Evolutionary conservation across 2,329 filamentous ascomycete genomes (phyloP).

Genomic region (Coleophoma eucalyptorum): DNA sequence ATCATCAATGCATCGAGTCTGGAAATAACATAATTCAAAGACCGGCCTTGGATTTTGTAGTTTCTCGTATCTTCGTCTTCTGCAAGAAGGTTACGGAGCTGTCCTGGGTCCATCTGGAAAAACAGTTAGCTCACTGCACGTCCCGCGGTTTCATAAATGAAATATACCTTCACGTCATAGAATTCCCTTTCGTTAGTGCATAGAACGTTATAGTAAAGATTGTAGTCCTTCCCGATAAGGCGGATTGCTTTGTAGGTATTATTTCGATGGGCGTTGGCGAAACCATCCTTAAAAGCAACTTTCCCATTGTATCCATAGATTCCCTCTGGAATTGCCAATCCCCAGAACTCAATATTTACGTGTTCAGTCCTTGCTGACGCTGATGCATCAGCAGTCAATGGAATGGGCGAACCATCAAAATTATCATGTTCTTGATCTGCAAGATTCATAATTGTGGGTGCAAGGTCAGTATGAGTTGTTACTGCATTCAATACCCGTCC

Average conservation of each 20-base stretch:
- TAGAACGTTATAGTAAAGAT: slow-evolving; percentile 62
- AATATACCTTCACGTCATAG: slow-evolving; percentile 40
- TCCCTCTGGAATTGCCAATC: slow-evolving; percentile 9
- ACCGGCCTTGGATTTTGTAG: neutral
- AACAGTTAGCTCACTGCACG: neutral
- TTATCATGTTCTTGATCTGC: neutral
- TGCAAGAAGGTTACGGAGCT: slow-evolving; percentile 38
- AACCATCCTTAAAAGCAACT: neutral
- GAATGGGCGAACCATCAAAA: neutral
- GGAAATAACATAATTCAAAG: slow-evolving; percentile 31
- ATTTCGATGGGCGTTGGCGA: slow-evolving; percentile 18
- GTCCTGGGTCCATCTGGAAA: slow-evolving; percentile 42
- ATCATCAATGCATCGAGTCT: slow-evolving; percentile 53
- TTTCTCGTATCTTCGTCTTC: slow-evolving; percentile 9
- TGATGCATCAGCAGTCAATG: slow-evolving; percentile 19
- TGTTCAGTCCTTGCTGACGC: slow-evolving; percentile 31
- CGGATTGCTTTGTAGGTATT: slow-evolving; percentile 43
- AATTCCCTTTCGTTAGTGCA: slow-evolving; percentile 62
- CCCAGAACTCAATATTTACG: slow-evolving; percentile 41
- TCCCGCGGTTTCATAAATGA: neutral
- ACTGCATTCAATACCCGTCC: slow-evolving; percentile 34
- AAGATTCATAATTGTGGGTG: slow-evolving; percentile 39
- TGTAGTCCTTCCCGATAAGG: slow-evolving; percentile 41
- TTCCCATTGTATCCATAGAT: neutral
- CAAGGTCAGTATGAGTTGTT: slow-evolving; percentile 46